Percentiles rank a stretch among this genome's conserved stretches.
These are phyloP conservation scores for Colletotrichum cordylinicola DNA, from an alignment of 2,329 filamentous ascomycete genomes.

Conservation along the genomic window DNA sequence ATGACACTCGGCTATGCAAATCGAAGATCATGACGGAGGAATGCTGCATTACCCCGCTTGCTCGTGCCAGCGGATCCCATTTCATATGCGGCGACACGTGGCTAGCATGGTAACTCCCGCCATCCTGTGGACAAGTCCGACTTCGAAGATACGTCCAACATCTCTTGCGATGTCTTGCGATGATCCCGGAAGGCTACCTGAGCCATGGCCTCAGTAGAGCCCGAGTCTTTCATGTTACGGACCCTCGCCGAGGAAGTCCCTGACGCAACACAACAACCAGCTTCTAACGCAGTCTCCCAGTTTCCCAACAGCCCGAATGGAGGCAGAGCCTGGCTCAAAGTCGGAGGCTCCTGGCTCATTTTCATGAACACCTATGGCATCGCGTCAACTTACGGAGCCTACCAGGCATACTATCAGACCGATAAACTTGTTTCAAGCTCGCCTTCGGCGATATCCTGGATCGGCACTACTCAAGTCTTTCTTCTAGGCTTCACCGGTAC, in stretches of 20 bases:
- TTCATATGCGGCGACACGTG: background rate
- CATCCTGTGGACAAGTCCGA: background rate
- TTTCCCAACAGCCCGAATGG: constrained; percentile 21
- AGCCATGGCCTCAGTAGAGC: background rate
- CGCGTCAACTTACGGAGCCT: constrained; percentile 50
- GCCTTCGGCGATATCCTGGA: constrained; percentile 40
- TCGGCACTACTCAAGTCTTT: constrained; percentile 52
- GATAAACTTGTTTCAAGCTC: constrained; percentile 22
- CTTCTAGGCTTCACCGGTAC: constrained; percentile 49
- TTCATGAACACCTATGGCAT: constrained; percentile 51
- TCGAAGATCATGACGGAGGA: background rate
- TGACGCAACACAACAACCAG: background rate
- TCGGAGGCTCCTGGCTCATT: constrained; percentile 49
- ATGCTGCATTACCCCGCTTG: background rate
- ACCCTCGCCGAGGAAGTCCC: background rate
- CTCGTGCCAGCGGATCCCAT: background rate
- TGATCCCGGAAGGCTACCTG: accelerated
- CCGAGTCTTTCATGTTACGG: background rate
- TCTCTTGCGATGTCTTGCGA: too few relatives aligned
- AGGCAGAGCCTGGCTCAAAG: constrained; percentile 52
- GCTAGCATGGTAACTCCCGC: background rate
- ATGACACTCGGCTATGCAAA: background rate
- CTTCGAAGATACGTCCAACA: background rate
- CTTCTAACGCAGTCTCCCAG: background rate
- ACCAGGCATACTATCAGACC: constrained; percentile 55